These are phyloP conservation scores for Ocimum tenuiflorum DNA, from an alignment of 257 asterid species.

Conservation along the genomic window DNA sequence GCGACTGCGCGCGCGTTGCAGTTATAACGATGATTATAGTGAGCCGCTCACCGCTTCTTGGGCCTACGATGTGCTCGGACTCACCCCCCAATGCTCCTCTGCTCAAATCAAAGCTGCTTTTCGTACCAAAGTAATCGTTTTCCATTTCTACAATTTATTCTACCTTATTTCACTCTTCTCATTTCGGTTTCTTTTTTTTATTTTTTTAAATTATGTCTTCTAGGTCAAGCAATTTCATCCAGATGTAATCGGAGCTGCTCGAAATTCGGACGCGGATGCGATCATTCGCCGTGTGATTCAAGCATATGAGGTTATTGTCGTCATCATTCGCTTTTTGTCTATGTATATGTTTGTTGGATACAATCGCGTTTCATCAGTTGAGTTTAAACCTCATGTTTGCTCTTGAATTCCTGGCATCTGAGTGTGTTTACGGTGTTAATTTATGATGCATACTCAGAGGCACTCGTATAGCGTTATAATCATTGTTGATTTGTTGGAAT, in stretches of 20 bases:
- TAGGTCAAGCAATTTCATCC: slow-evolving; percentile 89
- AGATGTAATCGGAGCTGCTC: slow-evolving; percentile 48
- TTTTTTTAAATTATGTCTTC: not conserved
- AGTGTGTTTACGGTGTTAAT: not conserved
- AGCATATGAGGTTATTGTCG: slow-evolving; percentile 66
- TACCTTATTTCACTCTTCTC: not conserved
- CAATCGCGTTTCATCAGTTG: too few relatives aligned
- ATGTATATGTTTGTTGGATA: not conserved
- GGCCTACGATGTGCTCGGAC: slow-evolving; percentile 67
- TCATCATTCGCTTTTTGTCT: not conserved
- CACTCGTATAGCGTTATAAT: not conserved
- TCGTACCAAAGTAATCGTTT: slow-evolving; percentile 52
- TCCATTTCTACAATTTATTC: not conserved
- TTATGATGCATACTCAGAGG: not conserved
- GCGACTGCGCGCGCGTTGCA: slow-evolving; percentile 25
- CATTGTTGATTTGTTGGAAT: too few relatives aligned
- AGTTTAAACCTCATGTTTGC: not conserved
- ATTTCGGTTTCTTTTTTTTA: not conserved
- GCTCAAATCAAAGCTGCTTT: slow-evolving; percentile 77
- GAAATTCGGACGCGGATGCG: slow-evolving; percentile 49
- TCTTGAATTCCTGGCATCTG: not conserved
- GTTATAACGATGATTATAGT: slow-evolving; percentile 14
- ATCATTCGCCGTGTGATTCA: slow-evolving; percentile 76
- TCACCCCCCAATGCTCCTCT: slow-evolving; percentile 49
- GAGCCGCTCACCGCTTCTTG: slow-evolving; percentile 38